These are phyloP conservation scores for Neonothopanus nambi DNA, from an alignment of 1,284 basidiomycete species.

Conservation along the genomic window DNA sequence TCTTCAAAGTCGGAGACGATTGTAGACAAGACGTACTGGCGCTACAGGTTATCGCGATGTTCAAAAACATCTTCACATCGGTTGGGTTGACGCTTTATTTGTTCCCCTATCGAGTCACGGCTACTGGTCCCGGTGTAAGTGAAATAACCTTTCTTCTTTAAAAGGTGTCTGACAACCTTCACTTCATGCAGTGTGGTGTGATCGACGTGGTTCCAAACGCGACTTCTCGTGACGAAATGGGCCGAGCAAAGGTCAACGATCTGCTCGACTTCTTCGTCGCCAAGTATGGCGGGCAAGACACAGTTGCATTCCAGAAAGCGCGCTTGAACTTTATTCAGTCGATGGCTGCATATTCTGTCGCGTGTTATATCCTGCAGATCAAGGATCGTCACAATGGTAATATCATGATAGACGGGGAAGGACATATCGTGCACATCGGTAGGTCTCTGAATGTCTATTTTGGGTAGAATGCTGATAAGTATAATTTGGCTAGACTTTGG, in stretches of 20 bases:
- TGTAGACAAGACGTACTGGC: constrained; percentile 98
- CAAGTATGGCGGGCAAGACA: constrained; percentile 91
- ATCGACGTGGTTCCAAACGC: constrained; percentile 99
- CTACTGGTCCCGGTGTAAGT: constrained; percentile 91
- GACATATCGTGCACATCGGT: constrained; percentile 95
- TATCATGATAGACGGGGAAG: constrained; percentile 98
- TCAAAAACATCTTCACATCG: constrained; percentile 95
- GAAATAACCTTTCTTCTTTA: background rate
- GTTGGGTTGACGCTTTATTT: constrained; percentile 92
- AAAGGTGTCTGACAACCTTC: constrained; percentile 6
- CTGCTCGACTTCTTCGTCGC: constrained; percentile 93
- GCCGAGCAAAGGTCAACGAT: constrained; percentile 96
- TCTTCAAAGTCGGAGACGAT: constrained; percentile 99
- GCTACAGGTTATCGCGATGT: constrained; percentile 97
- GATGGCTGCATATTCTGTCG: constrained; percentile 99
- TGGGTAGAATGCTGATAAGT: constrained; percentile 1
- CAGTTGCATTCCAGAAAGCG: constrained; percentile 89
- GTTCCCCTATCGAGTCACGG: constrained; percentile 96
- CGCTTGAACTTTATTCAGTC: constrained; percentile 97
- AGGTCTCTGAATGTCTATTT: constrained; percentile 24
- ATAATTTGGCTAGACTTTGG: constrained; percentile 77
- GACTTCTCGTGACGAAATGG: constrained; percentile 99
- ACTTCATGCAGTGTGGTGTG: constrained; percentile 80
- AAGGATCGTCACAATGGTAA: constrained; percentile 99
- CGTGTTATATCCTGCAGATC: constrained; percentile 96